A percentile compares a stretch with the other conserved stretches of the same genome.
Evolutionary conservation across 345 rosid species (phyloP).

Genomic region (Leavenworthia alabamica): DNA sequence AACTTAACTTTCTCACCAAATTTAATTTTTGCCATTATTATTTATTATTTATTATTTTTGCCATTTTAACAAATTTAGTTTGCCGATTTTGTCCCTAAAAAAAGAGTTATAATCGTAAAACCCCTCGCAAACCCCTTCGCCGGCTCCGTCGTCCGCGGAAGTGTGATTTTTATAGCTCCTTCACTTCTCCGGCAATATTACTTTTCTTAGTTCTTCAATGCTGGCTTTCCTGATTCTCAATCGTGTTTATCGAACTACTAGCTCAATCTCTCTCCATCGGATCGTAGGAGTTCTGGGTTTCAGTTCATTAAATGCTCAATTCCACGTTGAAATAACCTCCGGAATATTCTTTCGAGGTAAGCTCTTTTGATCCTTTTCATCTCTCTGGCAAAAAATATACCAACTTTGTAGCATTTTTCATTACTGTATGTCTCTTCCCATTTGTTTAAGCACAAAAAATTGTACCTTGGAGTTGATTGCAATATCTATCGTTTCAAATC

Average conservation of each 20-base stretch:
- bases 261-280: conserved; percentile 18
- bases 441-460: neutral
- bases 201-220: conserved; percentile 8
- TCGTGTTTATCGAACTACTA: conserved; percentile 11
- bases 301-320: conserved; percentile 24
- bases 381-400: neutral
- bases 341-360: conserved; percentile 41
- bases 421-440: neutral
- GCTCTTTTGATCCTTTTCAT: neutral
- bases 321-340: conserved; percentile 12
- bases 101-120: neutral
- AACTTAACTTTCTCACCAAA: neutral
- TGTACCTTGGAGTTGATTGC: neutral
- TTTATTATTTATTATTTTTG: neutral
- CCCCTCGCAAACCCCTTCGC: conserved; percentile 17
- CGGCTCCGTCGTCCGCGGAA: neutral
- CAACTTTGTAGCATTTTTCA: neutral
- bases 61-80: neutral
- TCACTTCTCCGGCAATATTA: neutral
- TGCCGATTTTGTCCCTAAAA: neutral
- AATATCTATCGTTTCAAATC: conserved; percentile 11
- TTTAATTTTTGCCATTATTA: too few species aligned
- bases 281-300: conserved; percentile 31
- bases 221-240: conserved; percentile 15
- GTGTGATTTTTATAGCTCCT: neutral